Conservation (phyloP, 257 asterid genomes). For the Lycium barbarum region DNA sequence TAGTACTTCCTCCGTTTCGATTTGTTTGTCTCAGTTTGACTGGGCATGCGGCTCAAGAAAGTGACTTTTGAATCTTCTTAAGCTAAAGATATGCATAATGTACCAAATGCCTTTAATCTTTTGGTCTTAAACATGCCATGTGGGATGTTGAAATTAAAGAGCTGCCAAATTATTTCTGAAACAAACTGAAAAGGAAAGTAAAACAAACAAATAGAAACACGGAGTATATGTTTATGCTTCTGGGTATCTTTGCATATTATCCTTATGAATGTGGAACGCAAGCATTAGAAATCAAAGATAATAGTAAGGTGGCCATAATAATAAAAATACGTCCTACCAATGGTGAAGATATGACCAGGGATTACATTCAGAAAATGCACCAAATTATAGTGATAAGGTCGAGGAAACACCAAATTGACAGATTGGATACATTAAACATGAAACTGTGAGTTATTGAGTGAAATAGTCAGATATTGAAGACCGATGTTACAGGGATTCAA, state of each 20-base stretch:
- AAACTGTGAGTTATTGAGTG: not conserved
- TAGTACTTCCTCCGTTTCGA: too few relatives aligned
- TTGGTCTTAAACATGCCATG: too few relatives aligned
- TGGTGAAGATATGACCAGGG: constrained; percentile 1
- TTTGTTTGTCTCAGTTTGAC: too few relatives aligned
- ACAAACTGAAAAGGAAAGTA: too few relatives aligned
- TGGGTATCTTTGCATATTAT: not conserved
- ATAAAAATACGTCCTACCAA: not conserved
- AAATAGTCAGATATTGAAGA: not conserved
- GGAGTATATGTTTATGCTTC: not conserved
- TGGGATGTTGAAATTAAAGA: too few relatives aligned
- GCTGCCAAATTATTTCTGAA: too few relatives aligned
- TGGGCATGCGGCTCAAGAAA: too few relatives aligned
- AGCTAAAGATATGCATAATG: too few relatives aligned
- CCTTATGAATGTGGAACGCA: constrained; percentile 10
- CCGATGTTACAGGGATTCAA: not conserved
- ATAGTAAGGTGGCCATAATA: not conserved
- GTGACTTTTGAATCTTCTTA: too few relatives aligned
- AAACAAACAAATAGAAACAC: too few relatives aligned
- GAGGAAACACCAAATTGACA: not conserved
- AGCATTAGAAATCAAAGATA: not conserved
- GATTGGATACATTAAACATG: not conserved
- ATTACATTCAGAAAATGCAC: constrained; percentile 2
- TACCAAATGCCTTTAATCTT: too few relatives aligned
- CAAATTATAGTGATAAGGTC: constrained; percentile 10